Base-by-base conservation (phyloP, 2,329 filamentous ascomycete species). In the Aspergillus felis region DNA sequence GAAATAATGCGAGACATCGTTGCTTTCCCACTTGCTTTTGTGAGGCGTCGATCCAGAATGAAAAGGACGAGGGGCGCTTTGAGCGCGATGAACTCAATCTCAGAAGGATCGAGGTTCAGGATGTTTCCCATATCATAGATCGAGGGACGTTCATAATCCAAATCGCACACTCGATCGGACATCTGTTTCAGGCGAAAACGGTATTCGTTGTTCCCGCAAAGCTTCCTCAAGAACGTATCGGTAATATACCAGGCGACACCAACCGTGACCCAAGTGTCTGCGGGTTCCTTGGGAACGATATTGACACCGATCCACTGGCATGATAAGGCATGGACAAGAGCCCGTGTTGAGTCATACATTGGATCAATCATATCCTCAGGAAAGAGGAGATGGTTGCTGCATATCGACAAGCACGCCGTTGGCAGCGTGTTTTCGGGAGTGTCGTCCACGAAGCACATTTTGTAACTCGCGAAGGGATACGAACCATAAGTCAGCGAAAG, bases 191-290 rank as follows among this genome's bases (percentile, higher is more conserved):
- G 89, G 41, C 91, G 87, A 71, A 92, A 97, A 10, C 92, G 84
- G 71, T 96, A 94, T 67, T 96, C 91, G 70, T 99, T 99, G 70
- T 95, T 95, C 7, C 94, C 94, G 68, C 91, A 95, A 2, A 99
- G 81, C 63, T 87, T 88, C 71, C 88, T 91, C 84, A 97, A 90
- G 74, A 96, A 97, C 3, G 91, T 83, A 66, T 97, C 93, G 1
- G 93, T 92, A 83, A 99, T 96, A 78, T 91, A 99, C 79, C 93
- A 92, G 0, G 93, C 90, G 50, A 95, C 88, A 14, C 93, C 95
- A 54, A 94, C 84, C 12, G 93, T 88, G 22, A 95, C 86, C 94
- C 94, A 99, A 54, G 87, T 85, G 72, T 99, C 94, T 53, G 83
- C 82, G 20, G 87, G 85, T 44, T 88, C 86, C 68, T 92, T 90